A percentile compares a stretch with the other conserved stretches of the same genome.
Evolutionary conservation across 768 basidiomycete species (phyloP).

Genomic region (Ephemerocybe angulata): DNA sequence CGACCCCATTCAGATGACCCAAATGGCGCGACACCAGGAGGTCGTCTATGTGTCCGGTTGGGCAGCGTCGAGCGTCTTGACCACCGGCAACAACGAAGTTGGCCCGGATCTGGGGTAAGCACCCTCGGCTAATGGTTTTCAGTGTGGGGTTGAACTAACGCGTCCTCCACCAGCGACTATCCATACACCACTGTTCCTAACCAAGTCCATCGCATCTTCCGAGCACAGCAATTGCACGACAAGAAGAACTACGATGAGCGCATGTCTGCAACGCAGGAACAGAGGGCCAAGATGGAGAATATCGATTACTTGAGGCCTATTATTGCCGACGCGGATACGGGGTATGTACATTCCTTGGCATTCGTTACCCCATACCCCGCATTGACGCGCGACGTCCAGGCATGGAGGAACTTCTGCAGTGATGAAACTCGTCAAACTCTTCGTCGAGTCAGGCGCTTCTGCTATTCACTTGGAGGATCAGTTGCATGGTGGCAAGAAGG

Average conservation of each 20-base stretch:
- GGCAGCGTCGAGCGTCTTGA: slow-evolving; percentile 82
- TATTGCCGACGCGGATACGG: slow-evolving; percentile 93
- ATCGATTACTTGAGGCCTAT: slow-evolving; percentile 90
- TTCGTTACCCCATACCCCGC: slow-evolving; percentile 2
- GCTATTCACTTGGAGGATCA: slow-evolving; percentile 94
- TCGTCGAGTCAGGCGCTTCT: slow-evolving; percentile 91
- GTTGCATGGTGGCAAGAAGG: slow-evolving; percentile 91
- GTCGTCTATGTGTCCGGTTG: slow-evolving; percentile 92
- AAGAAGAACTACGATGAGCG: slow-evolving; percentile 91
- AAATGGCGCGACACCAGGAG: slow-evolving; percentile 85
- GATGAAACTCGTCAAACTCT: slow-evolving; percentile 91
- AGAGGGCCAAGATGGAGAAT: slow-evolving; percentile 68
- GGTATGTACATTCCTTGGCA: slow-evolving; percentile 43
- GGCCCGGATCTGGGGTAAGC: slow-evolving; percentile 88
- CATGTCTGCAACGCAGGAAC: slow-evolving; percentile 57
- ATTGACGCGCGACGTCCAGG: slow-evolving; percentile 35
- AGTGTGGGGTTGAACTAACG: neutral
- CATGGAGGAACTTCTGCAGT: slow-evolving; percentile 92
- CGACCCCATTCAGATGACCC: slow-evolving; percentile 92
- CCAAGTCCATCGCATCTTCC: slow-evolving; percentile 88
- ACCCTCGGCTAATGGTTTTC: neutral
- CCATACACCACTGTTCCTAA: slow-evolving; percentile 96
- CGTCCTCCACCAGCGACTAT: slow-evolving; percentile 62
- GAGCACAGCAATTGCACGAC: slow-evolving; percentile 90
- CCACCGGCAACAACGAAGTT: slow-evolving; percentile 88